Conservation (phyloP, 352 stramenopile genomes). For the Globisporangium emineosum region DNA sequence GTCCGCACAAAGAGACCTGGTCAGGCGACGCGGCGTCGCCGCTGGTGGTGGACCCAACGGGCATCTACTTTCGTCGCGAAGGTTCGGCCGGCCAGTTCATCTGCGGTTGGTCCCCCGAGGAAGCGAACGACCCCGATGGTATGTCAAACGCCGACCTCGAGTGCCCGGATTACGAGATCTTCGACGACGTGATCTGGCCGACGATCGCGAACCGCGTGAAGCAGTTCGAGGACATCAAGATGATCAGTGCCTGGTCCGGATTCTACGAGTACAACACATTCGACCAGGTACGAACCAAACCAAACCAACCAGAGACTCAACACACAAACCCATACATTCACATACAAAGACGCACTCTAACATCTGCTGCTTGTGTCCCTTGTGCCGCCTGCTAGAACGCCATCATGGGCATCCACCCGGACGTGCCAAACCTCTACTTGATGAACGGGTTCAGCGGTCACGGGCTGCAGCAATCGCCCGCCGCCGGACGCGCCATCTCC, state of each 20-base stretch:
- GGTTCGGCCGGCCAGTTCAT: slow-evolving; percentile 67
- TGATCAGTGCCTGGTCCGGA: slow-evolving; percentile 72
- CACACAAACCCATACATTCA: not conserved
- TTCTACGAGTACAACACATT: slow-evolving; percentile 90
- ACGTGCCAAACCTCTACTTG: slow-evolving; percentile 80
- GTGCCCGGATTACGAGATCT: slow-evolving; percentile 62
- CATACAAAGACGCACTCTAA: not conserved
- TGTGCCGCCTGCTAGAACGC: slow-evolving; percentile 43
- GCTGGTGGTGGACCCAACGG: slow-evolving; percentile 69
- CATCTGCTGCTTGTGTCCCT: not conserved
- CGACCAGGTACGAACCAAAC: slow-evolving; percentile 46
- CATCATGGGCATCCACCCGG: slow-evolving; percentile 76
- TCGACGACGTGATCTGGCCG: slow-evolving; percentile 79
- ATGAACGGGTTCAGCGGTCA: slow-evolving; percentile 86
- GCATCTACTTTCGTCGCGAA: slow-evolving; percentile 82
- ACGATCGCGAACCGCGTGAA: slow-evolving; percentile 74
- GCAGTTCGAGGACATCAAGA: slow-evolving; percentile 77
- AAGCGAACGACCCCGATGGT: slow-evolving; percentile 60
- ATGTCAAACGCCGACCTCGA: slow-evolving; percentile 63
- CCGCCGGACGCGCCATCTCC: slow-evolving; percentile 64
- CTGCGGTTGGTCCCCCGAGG: slow-evolving; percentile 59
- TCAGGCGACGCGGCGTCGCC: slow-evolving; percentile 59
- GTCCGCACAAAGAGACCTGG: slow-evolving; percentile 69
- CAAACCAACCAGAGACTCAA: not conserved
- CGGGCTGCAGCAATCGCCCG: slow-evolving; percentile 78